These are phyloP conservation scores for Ustilago esculenta DNA, from an alignment of 1,284 basidiomycete species.

Conservation along the genomic window DNA sequence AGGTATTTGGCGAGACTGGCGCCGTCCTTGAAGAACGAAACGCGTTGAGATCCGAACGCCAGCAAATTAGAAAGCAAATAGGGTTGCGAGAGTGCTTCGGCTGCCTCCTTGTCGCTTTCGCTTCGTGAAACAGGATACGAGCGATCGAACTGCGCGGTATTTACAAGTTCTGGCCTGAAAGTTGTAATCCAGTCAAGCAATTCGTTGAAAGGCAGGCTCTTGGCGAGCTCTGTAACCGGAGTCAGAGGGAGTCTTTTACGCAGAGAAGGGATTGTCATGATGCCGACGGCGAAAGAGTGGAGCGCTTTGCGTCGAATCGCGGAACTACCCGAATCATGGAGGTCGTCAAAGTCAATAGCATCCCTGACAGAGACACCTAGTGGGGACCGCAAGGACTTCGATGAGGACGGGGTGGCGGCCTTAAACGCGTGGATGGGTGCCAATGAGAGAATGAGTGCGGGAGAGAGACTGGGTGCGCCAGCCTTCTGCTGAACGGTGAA, in stretches of 20 bases:
- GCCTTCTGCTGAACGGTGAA: constrained; percentile 35
- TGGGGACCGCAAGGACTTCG: not conserved
- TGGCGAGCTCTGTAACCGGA: constrained; percentile 48
- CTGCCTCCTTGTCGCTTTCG: constrained; percentile 10
- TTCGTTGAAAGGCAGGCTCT: constrained; percentile 48
- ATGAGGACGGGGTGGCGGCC: not conserved
- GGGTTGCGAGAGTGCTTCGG: constrained; percentile 25
- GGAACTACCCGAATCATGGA: not conserved
- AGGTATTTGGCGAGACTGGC: constrained; percentile 46
- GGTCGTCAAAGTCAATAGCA: constrained; percentile 19
- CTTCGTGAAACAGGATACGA: not conserved
- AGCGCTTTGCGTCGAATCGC: constrained; percentile 12
- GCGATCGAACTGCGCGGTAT: not conserved
- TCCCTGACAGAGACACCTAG: constrained; percentile 6
- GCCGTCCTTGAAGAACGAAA: constrained; percentile 48
- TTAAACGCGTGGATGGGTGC: constrained; percentile 34
- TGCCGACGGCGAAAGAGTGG: constrained; percentile 32
- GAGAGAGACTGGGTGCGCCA: constrained; percentile 10
- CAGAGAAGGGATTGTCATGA: constrained; percentile 48
- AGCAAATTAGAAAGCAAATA: constrained; percentile 56
- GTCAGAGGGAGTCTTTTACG: constrained; percentile 47
- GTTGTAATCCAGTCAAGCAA: constrained; percentile 38
- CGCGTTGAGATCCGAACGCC: constrained; percentile 46
- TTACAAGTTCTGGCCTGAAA: constrained; percentile 6
- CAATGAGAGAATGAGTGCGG: constrained; percentile 34